A percentile compares a stretch with the other conserved stretches of the same genome.
Conservation (phyloP, 1,284 basidiomycete species). For the Sanguinoderma infundibulare region DNA sequence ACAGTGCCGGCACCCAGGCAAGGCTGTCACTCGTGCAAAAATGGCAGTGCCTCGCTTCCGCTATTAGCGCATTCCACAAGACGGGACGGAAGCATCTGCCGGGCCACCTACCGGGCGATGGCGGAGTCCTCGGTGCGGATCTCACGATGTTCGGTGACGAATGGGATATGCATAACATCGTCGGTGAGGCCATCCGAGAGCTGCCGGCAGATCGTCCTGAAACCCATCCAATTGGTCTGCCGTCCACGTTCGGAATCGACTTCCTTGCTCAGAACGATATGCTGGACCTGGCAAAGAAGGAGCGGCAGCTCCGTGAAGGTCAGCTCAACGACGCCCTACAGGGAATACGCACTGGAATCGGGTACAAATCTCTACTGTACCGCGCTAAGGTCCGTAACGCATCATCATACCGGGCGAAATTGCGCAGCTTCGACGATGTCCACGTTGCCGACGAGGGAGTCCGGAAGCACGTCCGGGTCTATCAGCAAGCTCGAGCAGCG, state of each 20-base stretch:
- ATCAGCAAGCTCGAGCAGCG: background rate
- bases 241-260: background rate
- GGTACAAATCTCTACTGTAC: conserved; percentile 7
- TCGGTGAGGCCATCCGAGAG: background rate
- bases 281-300: background rate
- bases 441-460: background rate
- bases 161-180: background rate
- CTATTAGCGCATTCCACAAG: background rate
- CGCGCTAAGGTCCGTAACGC: conserved; percentile 1
- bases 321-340: conserved; percentile 1
- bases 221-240: background rate
- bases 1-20: background rate
- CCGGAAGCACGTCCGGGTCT: background rate
- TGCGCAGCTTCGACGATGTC: conserved; percentile 3
- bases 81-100: background rate
- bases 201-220: background rate
- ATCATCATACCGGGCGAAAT: background rate
- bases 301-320: background rate
- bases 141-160: background rate
- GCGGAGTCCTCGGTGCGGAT: background rate
- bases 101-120: background rate
- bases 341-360: background rate
- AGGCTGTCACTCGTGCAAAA: background rate
- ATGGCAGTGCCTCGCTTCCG: background rate
- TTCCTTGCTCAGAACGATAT: background rate